Evolutionary conservation across 495 filamentous ascomycete species (phyloP), one percentile per base, ranked within the genome.

Genomic region (Evernia prunastri): DNA sequence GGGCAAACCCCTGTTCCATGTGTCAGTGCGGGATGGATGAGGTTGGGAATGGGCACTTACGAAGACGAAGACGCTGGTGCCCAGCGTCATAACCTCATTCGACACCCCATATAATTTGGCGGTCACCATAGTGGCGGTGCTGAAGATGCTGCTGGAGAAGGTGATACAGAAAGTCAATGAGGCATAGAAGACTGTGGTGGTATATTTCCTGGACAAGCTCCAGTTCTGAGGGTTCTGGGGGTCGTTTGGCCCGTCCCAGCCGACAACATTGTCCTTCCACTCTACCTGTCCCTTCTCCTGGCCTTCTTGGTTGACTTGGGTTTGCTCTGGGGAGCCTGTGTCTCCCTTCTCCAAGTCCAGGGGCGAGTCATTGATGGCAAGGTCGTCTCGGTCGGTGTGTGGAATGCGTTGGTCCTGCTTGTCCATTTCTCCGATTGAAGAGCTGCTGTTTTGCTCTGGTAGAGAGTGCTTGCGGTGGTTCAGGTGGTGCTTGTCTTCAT

Each of bases 181-280:
- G 15, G 79, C 79, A 62, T 87, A 74, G 36, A 87, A 77, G 68
- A 84, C 80, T 0, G 92, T 87, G 56, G 89, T 80, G 0, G 85
- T 63, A 86, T 88, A 92, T 75, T 95, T 95, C 58, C 80, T 78
- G 45, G 73, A 66, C 0, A 68, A 63, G 0, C 82, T 70, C 67
- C 87, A 90, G 72, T 93, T 92, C 70, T 85, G 62, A 33, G 89
- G 89, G 75, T 90, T 89, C 51, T 82, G 75, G 0, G 87, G 87
- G 66, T 92, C 89, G 58, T 88, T 76, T 62, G 81, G 80, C n/a
- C 74, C 74, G 27, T 86, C 82, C 84, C 85, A 87, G 2, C 81
- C 82, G 3, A 67, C 54, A 4, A 67, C 17, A 43, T 63, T 31
- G 25, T 39, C 17, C 43, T 67, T 56, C 59, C 59, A 36, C 23